A percentile compares a stretch with the other conserved stretches of the same genome.
These are phyloP conservation scores for Sphagnum magellanicum DNA, from an alignment of 228 moss, liverwort and hornwort genomes.

Conservation along the genomic window DNA sequence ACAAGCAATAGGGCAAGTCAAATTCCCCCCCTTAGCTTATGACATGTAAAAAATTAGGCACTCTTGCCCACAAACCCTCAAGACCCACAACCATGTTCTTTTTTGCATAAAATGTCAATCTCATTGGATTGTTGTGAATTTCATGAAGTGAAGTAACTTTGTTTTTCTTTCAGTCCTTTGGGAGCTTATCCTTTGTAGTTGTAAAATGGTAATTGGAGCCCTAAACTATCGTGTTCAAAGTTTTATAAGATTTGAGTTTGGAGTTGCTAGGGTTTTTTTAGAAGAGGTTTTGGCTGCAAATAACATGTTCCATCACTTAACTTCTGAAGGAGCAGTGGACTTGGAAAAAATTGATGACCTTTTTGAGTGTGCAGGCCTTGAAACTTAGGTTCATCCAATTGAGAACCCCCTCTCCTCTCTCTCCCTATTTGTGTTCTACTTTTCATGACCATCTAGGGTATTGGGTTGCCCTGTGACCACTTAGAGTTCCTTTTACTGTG, in stretches of 20 bases:
- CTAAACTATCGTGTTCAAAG: not conserved
- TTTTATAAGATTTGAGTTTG: too few species aligned
- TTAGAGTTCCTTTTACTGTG: too few species aligned
- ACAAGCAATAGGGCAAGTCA: conserved; percentile 92
- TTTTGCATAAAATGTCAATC: too few species aligned
- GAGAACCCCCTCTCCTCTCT: not conserved
- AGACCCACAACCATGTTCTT: too few species aligned
- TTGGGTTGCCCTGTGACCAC: too few species aligned
- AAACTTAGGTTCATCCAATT: conserved; percentile 68
- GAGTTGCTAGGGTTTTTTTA: conserved; percentile 4
- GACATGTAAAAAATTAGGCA: too few species aligned
- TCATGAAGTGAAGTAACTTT: too few species aligned
- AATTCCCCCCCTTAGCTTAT: too few species aligned
- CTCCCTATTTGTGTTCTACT: too few species aligned
- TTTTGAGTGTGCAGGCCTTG: conserved; percentile 87
- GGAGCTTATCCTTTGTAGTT: too few species aligned
- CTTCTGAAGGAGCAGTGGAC: conserved; percentile 96
- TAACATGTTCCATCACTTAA: conserved; percentile 85
- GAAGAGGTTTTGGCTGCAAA: conserved; percentile 92
- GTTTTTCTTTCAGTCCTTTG: not conserved
- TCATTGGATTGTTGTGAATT: too few species aligned
- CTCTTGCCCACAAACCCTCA: not conserved
- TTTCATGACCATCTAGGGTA: not conserved
- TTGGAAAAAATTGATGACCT: conserved; percentile 82
- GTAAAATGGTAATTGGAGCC: too few species aligned